Evolutionary conservation across 139 green algal genomes (phyloP), one percentile per base, ranked within the genome.

Genomic region (Coccomyxa sp.): DNA sequence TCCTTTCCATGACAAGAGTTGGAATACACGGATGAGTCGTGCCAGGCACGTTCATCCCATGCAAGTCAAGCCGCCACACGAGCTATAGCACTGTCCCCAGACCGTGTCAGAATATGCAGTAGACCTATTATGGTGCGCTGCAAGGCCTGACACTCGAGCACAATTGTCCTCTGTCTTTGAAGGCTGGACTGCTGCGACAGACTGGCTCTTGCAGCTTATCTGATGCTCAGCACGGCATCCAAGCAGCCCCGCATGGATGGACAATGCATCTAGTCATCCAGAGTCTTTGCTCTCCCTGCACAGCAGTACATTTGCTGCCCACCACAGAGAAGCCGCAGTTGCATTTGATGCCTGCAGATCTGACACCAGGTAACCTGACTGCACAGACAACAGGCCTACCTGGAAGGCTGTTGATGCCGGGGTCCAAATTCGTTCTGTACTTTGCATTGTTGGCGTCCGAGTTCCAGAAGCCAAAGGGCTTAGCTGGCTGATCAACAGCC

Each of bases 381-480:
- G n/a, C n/a, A n/a, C n/a, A n/a, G n/a, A n/a, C n/a, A n/a, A n/a
- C n/a, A n/a, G n/a, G n/a, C n/a, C n/a, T n/a, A n/a, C n/a, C 71
- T 64, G 71, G 38, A 37, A 76, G 38, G 6, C 8, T 68, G 16
- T 76, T 55, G 39, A 76, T 64, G 18, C 38, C 71, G 22, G 71
- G 71, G 71, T 76, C 71, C 64, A 79, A 35, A 35, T 84, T 75
- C 8, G 38, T 64, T 8, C 76, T 73, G 77, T 80, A 82, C 44
- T 78, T 82, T 58, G 74, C 70, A 33, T 80, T 82, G 33, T 77
- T 64, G 27, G 31, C 29, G 31, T 74, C 73, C 33, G 68, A 71
- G 7, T 40, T 78, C 82, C 82, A 86, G 78, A 80, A 86, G 0
- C 78, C 78, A 36, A 71, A 82, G 6, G 77, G 64, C 54, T 83